Evolutionary conservation across 2,329 filamentous ascomycete genomes (phyloP).

Genomic region (Fusarium zealandicum): DNA sequence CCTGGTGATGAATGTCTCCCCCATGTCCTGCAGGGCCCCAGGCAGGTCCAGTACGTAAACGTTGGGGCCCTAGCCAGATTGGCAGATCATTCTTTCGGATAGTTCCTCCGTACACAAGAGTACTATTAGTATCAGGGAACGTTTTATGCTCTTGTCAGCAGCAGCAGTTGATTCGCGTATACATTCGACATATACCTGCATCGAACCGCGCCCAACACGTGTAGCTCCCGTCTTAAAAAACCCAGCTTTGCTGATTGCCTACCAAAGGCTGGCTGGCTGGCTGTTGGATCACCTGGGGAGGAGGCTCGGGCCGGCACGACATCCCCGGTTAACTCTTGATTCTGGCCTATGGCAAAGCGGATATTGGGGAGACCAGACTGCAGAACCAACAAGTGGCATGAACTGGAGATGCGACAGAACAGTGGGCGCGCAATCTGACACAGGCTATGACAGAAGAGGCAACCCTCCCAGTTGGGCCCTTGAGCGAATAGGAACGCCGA

Average conservation of each 20-base stretch:
- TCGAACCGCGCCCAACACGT: constrained; percentile 8
- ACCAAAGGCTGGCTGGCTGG: constrained; percentile 3
- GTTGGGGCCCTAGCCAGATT: constrained; percentile 16
- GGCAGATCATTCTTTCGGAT: constrained; percentile 14
- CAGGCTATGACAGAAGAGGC: constrained; percentile 14
- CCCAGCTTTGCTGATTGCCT: constrained; percentile 16
- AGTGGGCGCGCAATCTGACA: constrained; percentile 20
- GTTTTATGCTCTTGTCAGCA: neutral
- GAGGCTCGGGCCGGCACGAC: constrained; percentile 23
- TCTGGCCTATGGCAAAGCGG: neutral
- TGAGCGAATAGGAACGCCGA: constrained; percentile 15
- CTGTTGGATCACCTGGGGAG: constrained; percentile 3
- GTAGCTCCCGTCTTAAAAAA: constrained; percentile 6
- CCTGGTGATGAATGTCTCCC: constrained; percentile 25
- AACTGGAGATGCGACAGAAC: constrained; percentile 10
- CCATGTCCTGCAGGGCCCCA: constrained; percentile 35
- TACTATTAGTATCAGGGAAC: no score
- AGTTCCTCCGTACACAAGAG: constrained; percentile 3
- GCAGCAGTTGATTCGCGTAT: no score
- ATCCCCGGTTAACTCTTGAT: neutral
- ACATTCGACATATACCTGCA: neutral
- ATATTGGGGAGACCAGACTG: neutral
- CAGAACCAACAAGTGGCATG: constrained; percentile 8
- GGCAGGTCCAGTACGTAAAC: constrained; percentile 20
- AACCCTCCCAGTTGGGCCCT: constrained; percentile 1